A percentile compares a stretch with the other conserved stretches of the same genome.
phyloP scores from a whole-genome alignment of 768 basidiomycete genomes.

The Termitomyces sp. region DNA sequence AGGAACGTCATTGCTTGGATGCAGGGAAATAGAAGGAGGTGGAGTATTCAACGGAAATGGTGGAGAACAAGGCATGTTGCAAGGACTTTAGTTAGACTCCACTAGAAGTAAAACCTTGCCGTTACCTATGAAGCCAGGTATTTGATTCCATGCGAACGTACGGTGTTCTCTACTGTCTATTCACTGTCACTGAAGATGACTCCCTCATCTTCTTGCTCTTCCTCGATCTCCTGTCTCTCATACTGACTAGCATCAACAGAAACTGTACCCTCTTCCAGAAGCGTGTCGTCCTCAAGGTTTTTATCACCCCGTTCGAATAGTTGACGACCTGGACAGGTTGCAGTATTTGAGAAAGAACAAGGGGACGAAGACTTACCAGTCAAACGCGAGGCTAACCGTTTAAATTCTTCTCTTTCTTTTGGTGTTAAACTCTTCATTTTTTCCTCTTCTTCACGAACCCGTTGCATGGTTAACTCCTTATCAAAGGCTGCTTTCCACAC shows the following conservation, averaged over 20 bases:
- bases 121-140: neutral
- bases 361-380: constrained; percentile 45
- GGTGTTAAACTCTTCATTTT: constrained; percentile 58
- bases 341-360: neutral
- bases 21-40: constrained; percentile 49
- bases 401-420: constrained; percentile 85
- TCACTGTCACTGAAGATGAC: constrained; percentile 87
- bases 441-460: constrained; percentile 71
- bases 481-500: constrained; percentile 82
- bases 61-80: constrained; percentile 48
- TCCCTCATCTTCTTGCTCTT: constrained; percentile 66
- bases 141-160: neutral
- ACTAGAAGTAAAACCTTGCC: constrained; percentile 11
- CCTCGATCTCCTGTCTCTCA: constrained; percentile 53
- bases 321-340: constrained; percentile 68
- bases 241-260: constrained; percentile 91
- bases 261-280: constrained; percentile 80
- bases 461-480: constrained; percentile 53
- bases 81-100: constrained; percentile 41
- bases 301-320: constrained; percentile 77
- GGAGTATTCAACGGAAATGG: constrained; percentile 47
- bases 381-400: constrained; percentile 51
- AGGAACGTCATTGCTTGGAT: constrained; percentile 50
- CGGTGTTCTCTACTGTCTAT: constrained; percentile 26
- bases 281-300: constrained; percentile 71